Conservation (phyloP, 2,329 filamentous ascomycete species). For the Fusarium papillatum region DNA sequence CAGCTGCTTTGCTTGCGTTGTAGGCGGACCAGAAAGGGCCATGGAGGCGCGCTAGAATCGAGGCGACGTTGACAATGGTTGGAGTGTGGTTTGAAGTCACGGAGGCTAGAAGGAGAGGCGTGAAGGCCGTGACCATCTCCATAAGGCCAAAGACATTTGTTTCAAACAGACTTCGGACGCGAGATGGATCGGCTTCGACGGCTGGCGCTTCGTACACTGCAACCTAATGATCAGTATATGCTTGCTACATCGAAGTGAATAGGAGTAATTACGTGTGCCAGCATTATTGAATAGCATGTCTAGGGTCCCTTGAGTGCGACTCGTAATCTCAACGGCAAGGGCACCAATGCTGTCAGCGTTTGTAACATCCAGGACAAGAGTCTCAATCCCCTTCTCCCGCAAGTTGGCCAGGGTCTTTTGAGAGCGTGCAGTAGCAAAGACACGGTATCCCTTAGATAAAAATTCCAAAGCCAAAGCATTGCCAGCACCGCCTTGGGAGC, state of each 20-base stretch:
- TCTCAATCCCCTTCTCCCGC: conserved; percentile 17
- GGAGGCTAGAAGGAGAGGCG: neutral
- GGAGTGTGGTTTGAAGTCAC: neutral
- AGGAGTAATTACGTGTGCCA: neutral
- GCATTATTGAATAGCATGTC: conserved; percentile 25
- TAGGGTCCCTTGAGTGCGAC: neutral
- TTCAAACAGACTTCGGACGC: conserved; percentile 9
- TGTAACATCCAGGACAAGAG: conserved; percentile 12
- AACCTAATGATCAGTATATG: neutral
- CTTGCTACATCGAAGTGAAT: too few relatives aligned
- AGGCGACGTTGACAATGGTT: conserved; percentile 10
- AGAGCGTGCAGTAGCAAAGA: conserved; percentile 19
- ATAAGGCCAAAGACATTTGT: conserved; percentile 20
- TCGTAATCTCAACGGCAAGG: neutral
- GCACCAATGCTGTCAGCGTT: neutral
- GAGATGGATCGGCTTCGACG: conserved; percentile 11
- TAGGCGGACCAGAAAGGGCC: conserved; percentile 7
- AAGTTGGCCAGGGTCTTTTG: neutral
- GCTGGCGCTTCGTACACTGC: conserved; percentile 25
- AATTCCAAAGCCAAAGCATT: conserved; percentile 18
- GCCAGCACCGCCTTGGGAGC: conserved; percentile 11
- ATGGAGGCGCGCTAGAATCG: conserved; percentile 8
- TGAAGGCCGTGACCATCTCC: conserved; percentile 16
- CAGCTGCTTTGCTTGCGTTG: conserved; percentile 27
- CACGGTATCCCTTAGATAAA: conserved; percentile 9